These are phyloP conservation scores for Zizania latifolia DNA, from an alignment of 176 grass and related monocot species.

Conservation along the genomic window DNA sequence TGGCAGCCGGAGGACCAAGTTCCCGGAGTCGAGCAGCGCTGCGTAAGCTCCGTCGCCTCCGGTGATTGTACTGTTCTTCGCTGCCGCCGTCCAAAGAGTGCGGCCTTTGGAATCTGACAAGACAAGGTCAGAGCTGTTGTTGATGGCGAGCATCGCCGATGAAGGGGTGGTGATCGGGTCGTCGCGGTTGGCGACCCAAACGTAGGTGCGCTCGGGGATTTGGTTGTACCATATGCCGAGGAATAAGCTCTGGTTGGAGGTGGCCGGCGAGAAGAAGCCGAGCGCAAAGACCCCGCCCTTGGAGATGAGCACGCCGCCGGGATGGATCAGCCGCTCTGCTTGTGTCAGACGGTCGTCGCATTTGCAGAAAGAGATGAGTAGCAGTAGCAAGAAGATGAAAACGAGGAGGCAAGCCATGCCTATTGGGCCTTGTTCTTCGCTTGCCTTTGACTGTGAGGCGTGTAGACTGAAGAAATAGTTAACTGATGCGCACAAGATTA, in stretches of 20 bases:
- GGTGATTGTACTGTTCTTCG: neutral
- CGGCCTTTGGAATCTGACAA: neutral
- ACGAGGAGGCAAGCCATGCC: neutral
- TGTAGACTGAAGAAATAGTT: too few species aligned
- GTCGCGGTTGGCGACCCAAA: constrained; percentile 49
- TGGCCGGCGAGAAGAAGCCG: constrained; percentile 30
- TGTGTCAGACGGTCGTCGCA: constrained; percentile 14
- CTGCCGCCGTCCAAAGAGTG: constrained; percentile 2
- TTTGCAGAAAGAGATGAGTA: constrained; percentile 1
- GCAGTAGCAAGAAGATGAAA: neutral
- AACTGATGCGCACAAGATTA: too few species aligned
- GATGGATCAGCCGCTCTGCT: neutral
- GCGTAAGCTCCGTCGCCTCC: neutral
- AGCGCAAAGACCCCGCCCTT: constrained; percentile 15
- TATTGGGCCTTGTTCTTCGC: neutral
- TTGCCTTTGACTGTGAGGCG: too few species aligned
- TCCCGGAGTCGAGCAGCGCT: neutral
- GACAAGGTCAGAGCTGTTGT: neutral
- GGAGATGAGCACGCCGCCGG: constrained; percentile 15
- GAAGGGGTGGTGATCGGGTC: neutral
- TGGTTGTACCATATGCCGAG: constrained; percentile 38
- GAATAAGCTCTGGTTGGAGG: constrained; percentile 9
- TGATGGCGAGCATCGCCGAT: neutral
- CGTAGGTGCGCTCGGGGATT: neutral
- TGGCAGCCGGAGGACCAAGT: constrained; percentile 20